Percentiles rank a stretch among this genome's conserved stretches.
These are phyloP conservation scores for Grosmannia penicillata DNA, from an alignment of 2,329 filamentous ascomycete genomes.

Conservation along the genomic window DNA sequence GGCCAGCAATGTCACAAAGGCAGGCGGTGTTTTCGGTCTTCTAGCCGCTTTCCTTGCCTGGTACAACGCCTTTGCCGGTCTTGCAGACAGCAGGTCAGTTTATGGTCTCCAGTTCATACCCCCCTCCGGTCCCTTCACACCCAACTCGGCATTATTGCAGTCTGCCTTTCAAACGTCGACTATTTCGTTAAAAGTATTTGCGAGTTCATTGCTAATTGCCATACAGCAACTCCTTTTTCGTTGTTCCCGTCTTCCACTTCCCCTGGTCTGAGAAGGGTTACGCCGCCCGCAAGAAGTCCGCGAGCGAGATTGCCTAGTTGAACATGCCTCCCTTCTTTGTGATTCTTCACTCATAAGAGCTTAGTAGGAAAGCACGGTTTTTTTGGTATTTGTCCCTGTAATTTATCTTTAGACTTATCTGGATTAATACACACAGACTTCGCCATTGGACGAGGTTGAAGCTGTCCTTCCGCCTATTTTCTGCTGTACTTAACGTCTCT, in stretches of 20 bases:
- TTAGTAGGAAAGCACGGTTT: slow-evolving; percentile 23
- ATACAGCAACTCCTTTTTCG: slow-evolving; percentile 69
- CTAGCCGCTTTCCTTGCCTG: slow-evolving; percentile 69
- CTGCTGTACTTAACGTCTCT: too few relatives aligned
- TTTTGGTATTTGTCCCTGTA: too few relatives aligned
- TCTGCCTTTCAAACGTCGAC: not conserved
- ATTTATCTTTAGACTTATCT: too few relatives aligned
- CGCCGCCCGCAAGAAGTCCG: slow-evolving; percentile 38
- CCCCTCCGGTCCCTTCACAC: slow-evolving; percentile 1
- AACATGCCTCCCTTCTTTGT: slow-evolving; percentile 3
- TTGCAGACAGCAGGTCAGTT: slow-evolving; percentile 54
- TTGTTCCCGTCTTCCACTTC: slow-evolving; percentile 85
- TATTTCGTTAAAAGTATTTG: not conserved
- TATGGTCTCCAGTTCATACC: not conserved
- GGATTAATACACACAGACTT: too few relatives aligned
- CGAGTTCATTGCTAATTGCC: not conserved
- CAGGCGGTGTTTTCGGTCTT: slow-evolving; percentile 68
- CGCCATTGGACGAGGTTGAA: too few relatives aligned
- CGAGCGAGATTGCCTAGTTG: slow-evolving; percentile 21
- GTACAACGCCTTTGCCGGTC: slow-evolving; percentile 76
- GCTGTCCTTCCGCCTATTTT: too few relatives aligned
- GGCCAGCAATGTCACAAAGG: slow-evolving; percentile 41
- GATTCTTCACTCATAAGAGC: not conserved
- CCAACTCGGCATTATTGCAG: not conserved
- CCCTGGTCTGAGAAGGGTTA: slow-evolving; percentile 77